Evolutionary conservation across 202 grass and related monocot species (phyloP).

Genomic region (Carex arenaria): DNA sequence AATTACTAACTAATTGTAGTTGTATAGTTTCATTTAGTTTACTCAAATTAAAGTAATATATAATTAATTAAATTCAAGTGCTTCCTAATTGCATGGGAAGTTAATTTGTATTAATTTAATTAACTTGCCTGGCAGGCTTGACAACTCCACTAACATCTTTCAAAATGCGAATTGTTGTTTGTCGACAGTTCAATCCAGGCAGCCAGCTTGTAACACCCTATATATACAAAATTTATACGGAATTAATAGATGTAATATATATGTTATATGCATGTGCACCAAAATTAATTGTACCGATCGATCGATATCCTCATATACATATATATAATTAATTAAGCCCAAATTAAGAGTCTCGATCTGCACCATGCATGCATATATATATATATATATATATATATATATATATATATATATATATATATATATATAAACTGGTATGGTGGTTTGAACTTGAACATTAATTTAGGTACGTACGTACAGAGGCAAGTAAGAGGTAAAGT

Average conservation of each 20-base stretch:
- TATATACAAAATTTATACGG: too few relatives aligned
- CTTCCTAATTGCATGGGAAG: background rate
- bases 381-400: background rate
- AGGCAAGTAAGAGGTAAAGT: background rate
- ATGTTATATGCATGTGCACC: too few relatives aligned
- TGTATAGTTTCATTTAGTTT: too few relatives aligned
- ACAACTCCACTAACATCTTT: constrained; percentile 53
- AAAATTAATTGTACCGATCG: background rate
- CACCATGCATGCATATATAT: too few relatives aligned
- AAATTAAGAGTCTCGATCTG: constrained; percentile 3
- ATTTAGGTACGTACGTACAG: background rate
- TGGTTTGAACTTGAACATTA: background rate
- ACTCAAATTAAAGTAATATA: background rate
- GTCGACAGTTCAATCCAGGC: constrained; percentile 33
- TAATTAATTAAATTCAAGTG: background rate
- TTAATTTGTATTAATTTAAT: background rate
- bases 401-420: background rate
- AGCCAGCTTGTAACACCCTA: constrained; percentile 32
- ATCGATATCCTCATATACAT: background rate
- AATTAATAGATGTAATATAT: too few relatives aligned
- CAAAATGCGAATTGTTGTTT: constrained; percentile 47
- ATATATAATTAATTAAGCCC: background rate
- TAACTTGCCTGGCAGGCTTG: constrained; percentile 53
- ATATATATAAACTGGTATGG: background rate
- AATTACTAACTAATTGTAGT: background rate